phyloP scores from a whole-genome alignment of 441 rosid species.

The Pelargonium myrrhifolium region DNA sequence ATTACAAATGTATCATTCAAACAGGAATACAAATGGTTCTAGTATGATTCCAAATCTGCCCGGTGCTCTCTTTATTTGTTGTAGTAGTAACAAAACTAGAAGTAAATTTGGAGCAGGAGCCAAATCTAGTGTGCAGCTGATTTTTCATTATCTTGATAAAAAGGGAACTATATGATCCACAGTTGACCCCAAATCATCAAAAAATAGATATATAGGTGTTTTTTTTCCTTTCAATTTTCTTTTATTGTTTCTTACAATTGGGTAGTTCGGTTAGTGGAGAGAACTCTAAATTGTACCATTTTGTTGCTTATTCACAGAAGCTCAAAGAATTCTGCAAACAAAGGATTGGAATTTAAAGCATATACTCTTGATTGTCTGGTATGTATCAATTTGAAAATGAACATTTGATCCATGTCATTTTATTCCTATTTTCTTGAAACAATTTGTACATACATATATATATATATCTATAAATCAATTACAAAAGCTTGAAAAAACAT shows the following conservation, averaged over 20 bases:
- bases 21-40: conserved; percentile 35
- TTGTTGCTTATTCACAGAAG: neutral
- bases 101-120: conserved; percentile 22
- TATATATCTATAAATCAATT: neutral
- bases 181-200: conserved; percentile 5
- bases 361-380: too few species aligned
- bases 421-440: neutral
- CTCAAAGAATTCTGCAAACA: neutral
- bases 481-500: neutral
- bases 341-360: too few species aligned
- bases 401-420: too few species aligned
- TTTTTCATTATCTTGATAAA: conserved; percentile 10
- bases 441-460: conserved; percentile 10
- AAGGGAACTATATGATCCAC: neutral
- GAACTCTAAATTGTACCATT: conserved; percentile 14
- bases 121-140: conserved; percentile 16
- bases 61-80: conserved; percentile 17
- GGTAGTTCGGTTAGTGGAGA: conserved; percentile 17
- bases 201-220: conserved; percentile 17
- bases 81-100: conserved; percentile 21
- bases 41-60: conserved; percentile 19
- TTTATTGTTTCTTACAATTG: too few species aligned
- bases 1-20: neutral
- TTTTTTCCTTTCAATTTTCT: too few species aligned
- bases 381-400: too few species aligned